Evolutionary conservation across 768 basidiomycete genomes (phyloP).

Genomic region (Gymnopilus dilepis): DNA sequence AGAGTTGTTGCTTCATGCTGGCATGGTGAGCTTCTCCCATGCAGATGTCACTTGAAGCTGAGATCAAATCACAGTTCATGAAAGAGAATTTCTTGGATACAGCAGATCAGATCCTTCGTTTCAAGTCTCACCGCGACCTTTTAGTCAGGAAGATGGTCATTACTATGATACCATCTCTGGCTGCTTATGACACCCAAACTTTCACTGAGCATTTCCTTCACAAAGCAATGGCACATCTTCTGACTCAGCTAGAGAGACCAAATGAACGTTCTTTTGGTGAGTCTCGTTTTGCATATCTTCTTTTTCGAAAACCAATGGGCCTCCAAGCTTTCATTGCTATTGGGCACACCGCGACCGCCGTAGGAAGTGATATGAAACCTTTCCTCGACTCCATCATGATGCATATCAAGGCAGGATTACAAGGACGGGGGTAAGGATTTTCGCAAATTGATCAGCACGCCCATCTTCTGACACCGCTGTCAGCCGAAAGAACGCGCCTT

Average conservation of each 20-base stretch:
- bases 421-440: conserved; percentile 73
- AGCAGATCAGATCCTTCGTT: conserved; percentile 88
- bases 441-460: background rate
- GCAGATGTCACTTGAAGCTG: background rate
- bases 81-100: conserved; percentile 84
- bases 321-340: conserved; percentile 89
- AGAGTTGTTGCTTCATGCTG: conserved; percentile 90
- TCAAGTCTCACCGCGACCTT: conserved; percentile 85
- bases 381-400: conserved; percentile 92
- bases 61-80: conserved; percentile 67
- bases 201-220: conserved; percentile 92
- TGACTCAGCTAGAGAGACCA: conserved; percentile 87
- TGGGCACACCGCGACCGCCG: conserved; percentile 90
- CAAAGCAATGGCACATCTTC: conserved; percentile 90
- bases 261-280: conserved; percentile 87
- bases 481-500: conserved; percentile 88
- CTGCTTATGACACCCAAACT: conserved; percentile 91
- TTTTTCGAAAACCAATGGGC: conserved; percentile 15
- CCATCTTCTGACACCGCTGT: background rate
- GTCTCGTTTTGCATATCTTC: conserved; percentile 22
- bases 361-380: conserved; percentile 93
- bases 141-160: conserved; percentile 95
- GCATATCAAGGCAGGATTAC: conserved; percentile 88
- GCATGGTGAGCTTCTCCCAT: conserved; percentile 67
- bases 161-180: conserved; percentile 92